Conservation (phyloP, 306 rosid species). For the Cyamopsis tetragonoloba region DNA sequence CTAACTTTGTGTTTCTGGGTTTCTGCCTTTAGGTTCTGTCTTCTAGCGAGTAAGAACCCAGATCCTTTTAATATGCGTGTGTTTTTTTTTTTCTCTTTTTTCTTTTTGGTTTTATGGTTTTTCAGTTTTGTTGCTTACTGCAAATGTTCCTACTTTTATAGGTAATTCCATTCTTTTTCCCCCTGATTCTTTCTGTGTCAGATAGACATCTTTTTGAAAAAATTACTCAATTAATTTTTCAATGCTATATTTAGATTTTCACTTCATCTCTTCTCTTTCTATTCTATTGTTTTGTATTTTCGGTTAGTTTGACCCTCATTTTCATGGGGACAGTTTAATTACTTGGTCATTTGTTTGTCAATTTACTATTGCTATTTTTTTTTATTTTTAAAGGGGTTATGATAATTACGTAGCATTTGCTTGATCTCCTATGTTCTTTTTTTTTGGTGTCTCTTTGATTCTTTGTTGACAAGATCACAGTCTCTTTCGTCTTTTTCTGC, state of each 20-base stretch:
- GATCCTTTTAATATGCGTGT: neutral
- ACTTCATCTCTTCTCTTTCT: neutral
- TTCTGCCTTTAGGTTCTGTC: neutral
- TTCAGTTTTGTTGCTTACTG: conserved; percentile 3
- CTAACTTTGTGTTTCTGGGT: neutral
- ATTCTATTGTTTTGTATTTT: neutral
- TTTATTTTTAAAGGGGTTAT: neutral
- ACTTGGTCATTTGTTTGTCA: neutral
- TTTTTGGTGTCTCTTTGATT: conserved; percentile 29
- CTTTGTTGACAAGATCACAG: conserved; percentile 56
- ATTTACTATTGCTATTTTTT: conserved; percentile 3
- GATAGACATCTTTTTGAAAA: neutral
- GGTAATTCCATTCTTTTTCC: neutral
- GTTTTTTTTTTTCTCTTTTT: neutral
- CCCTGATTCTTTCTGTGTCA: neutral
- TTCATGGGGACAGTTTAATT: neutral
- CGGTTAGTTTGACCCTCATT: conserved; percentile 15
- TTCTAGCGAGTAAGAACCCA: neutral
- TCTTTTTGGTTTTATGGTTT: neutral
- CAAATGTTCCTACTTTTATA: neutral
- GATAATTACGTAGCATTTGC: conserved; percentile 36
- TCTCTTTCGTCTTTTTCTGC: conserved; percentile 71
- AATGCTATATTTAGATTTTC: neutral
- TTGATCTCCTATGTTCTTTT: conserved; percentile 20
- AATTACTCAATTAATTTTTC: neutral